Percentiles rank a stretch among this genome's conserved stretches.
phyloP scores from a whole-genome alignment of 306 rosid species.

The Benincasa hispida region DNA sequence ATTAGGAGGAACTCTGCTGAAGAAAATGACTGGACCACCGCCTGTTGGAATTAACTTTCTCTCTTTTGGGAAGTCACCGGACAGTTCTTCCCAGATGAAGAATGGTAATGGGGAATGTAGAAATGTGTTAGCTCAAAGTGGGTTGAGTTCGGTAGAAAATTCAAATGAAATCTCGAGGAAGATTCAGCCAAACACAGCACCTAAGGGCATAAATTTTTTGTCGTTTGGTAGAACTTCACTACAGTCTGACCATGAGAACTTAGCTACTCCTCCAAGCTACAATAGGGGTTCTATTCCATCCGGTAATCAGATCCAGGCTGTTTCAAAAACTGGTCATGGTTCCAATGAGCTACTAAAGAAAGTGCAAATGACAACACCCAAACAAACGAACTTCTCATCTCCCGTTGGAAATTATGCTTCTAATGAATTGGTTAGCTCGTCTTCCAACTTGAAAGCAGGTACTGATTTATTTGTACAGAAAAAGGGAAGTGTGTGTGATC shows the following conservation, averaged over 20 bases:
- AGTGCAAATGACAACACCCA: constrained; percentile 15
- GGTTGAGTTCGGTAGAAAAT: constrained; percentile 13
- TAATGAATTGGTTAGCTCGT: constrained; percentile 8
- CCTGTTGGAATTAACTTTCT: constrained; percentile 47
- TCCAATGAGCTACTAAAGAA: constrained; percentile 15
- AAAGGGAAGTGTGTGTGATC: constrained; percentile 12
- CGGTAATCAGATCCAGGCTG: constrained; percentile 10
- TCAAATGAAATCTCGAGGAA: constrained; percentile 15
- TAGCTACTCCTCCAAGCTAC: constrained; percentile 10
- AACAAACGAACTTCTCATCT: constrained; percentile 18
- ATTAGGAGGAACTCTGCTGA: constrained; percentile 14
- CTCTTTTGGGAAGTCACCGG: constrained; percentile 30
- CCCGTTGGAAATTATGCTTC: constrained; percentile 11
- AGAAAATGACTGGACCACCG: constrained; percentile 17
- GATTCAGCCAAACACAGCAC: constrained; percentile 23
- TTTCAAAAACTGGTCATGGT: constrained; percentile 14
- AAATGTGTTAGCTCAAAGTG: constrained; percentile 11
- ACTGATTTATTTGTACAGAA: constrained; percentile 17
- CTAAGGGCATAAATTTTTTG: constrained; percentile 56
- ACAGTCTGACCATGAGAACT: constrained; percentile 18
- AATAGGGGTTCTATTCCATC: constrained; percentile 14
- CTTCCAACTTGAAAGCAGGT: constrained; percentile 9
- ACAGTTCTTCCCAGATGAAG: constrained; percentile 14
- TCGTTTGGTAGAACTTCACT: constrained; percentile 45
- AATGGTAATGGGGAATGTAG: constrained; percentile 18